These are phyloP conservation scores for Trichophyton rubrum DNA, from an alignment of 2,329 filamentous ascomycete genomes.

Conservation along the genomic window DNA sequence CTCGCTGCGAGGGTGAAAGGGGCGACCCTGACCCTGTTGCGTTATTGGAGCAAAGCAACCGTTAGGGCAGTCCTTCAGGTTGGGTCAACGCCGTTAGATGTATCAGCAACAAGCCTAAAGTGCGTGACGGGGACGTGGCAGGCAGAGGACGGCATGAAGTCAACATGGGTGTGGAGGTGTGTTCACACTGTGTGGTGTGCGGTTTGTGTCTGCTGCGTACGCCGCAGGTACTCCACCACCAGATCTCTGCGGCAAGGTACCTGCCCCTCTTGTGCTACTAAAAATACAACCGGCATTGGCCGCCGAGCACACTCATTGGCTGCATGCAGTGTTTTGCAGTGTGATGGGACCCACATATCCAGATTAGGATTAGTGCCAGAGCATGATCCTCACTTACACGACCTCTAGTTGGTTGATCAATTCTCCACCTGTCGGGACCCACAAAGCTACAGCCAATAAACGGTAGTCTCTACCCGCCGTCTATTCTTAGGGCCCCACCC, in stretches of 20 bases:
- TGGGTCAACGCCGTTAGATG: neutral
- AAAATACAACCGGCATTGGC: neutral
- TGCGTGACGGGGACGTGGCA: neutral
- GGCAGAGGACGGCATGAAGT: neutral
- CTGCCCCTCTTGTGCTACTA: neutral
- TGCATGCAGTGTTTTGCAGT: conserved; percentile 1
- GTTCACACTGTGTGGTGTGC: neutral
- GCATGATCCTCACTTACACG: neutral
- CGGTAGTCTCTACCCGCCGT: neutral
- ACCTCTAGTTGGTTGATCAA: neutral
- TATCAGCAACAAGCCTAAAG: neutral
- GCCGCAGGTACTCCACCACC: neutral
- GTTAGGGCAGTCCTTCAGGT: neutral
- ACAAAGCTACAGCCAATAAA: neutral
- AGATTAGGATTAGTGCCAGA: neutral
- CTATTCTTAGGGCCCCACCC: neutral
- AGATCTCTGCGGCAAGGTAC: neutral
- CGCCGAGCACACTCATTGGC: neutral
- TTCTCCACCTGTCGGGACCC: neutral
- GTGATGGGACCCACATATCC: neutral
- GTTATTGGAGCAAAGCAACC: neutral
- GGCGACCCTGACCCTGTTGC: neutral
- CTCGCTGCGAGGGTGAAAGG: neutral
- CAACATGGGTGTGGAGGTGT: neutral
- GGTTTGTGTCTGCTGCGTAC: neutral